Evolutionary conservation across 2,329 filamentous ascomycete species (phyloP).

Genomic region (Fusarium buharicum): DNA sequence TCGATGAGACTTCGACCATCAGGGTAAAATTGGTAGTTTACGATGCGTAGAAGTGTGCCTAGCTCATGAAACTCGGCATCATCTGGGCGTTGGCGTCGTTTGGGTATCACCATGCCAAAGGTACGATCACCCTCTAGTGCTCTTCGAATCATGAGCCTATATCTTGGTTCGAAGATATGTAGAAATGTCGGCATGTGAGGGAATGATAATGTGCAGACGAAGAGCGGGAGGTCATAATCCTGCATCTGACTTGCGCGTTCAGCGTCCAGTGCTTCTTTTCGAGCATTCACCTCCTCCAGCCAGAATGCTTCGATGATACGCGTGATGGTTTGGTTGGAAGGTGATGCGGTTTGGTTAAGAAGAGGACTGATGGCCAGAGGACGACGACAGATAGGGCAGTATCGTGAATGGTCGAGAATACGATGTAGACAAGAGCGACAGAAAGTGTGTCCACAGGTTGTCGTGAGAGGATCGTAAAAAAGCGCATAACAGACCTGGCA

Average conservation of each 20-base stretch:
- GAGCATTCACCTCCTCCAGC: conserved; percentile 69
- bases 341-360: conserved; percentile 54
- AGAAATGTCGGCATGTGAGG: conserved; percentile 86
- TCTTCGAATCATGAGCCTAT: conserved; percentile 87
- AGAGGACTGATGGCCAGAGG: conserved; percentile 63
- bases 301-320: conserved; percentile 75
- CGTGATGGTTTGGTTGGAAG: conserved; percentile 71
- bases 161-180: conserved; percentile 92
- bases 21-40: conserved; percentile 76
- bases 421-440: conserved; percentile 82
- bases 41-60: conserved; percentile 81
- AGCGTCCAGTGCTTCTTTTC: conserved; percentile 64
- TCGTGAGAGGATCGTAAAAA: conserved; percentile 84
- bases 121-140: conserved; percentile 77
- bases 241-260: conserved; percentile 67
- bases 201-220: conserved; percentile 84
- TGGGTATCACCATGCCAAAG: conserved; percentile 88
- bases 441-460: conserved; percentile 88
- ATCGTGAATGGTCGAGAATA: conserved; percentile 78
- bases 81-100: conserved; percentile 56
- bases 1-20: conserved; percentile 87
- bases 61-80: conserved; percentile 71
- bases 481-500: conserved; percentile 89
- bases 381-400: conserved; percentile 84
- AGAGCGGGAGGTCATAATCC: conserved; percentile 74